A percentile compares a stretch with the other conserved stretches of the same genome.
Conservation (phyloP, 192 early-diverging fungal genomes). For the Chytriomyces confervae region DNA sequence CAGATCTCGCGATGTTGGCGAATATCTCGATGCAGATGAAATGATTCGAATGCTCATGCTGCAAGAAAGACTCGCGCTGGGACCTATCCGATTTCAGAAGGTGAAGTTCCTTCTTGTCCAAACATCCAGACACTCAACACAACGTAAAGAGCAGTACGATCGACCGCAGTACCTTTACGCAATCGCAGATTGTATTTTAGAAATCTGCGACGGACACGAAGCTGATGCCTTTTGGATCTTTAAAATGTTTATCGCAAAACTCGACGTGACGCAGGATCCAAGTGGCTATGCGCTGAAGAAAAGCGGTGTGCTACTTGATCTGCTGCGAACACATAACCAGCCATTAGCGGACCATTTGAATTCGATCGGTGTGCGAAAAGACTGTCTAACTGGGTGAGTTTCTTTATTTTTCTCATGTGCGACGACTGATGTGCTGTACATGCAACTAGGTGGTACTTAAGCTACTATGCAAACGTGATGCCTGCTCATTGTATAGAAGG, state of each 20-base stretch:
- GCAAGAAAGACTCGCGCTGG: not conserved
- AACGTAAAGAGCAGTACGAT: too few species aligned
- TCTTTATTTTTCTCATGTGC: not conserved
- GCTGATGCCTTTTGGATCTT: slow-evolving; percentile 57
- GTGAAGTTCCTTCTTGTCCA: too few species aligned
- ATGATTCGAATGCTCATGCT: slow-evolving; percentile 28
- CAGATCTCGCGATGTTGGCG: too few species aligned
- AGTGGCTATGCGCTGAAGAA: not conserved
- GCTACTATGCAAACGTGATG: slow-evolving; percentile 44
- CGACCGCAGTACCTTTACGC: slow-evolving; percentile 6
- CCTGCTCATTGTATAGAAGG: slow-evolving; percentile 46
- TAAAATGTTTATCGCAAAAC: slow-evolving; percentile 34
- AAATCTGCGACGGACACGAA: slow-evolving; percentile 50
- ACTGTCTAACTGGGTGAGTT: not conserved
- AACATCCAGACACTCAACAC: too few species aligned
- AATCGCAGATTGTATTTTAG: slow-evolving; percentile 46
- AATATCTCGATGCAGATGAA: not conserved
- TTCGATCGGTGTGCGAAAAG: slow-evolving; percentile 14
- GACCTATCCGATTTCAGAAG: too few species aligned
- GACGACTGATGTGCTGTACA: not conserved
- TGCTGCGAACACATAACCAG: slow-evolving; percentile 35
- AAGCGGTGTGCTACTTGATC: slow-evolving; percentile 29
- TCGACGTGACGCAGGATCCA: slow-evolving; percentile 17
- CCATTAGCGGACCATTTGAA: slow-evolving; percentile 35
- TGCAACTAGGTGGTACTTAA: slow-evolving; percentile 45